A percentile compares a stretch with the other conserved stretches of the same genome.
phyloP scores from a whole-genome alignment of 257 asterid genomes.

The Cynanchum wilfordii region DNA sequence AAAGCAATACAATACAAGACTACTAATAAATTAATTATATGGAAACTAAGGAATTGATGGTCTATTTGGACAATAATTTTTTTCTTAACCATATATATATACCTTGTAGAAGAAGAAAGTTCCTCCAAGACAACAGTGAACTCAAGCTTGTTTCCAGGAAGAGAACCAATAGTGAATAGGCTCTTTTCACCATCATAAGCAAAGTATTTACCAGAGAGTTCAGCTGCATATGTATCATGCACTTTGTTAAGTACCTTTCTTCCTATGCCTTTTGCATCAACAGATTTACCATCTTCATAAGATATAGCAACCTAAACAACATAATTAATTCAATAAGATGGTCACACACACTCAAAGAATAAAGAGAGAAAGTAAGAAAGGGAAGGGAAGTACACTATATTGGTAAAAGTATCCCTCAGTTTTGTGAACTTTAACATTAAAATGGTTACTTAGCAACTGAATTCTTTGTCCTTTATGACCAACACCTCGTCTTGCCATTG shows the following conservation, averaged over 20 bases:
- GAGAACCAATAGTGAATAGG: conserved; percentile 59
- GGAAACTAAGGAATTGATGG: too few relatives aligned
- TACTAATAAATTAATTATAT: too few relatives aligned
- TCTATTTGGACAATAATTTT: too few relatives aligned
- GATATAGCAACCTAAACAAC: conserved; percentile 39
- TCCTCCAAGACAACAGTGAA: conserved; percentile 56
- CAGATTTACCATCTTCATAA: conserved; percentile 55
- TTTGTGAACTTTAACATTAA: conserved; percentile 36
- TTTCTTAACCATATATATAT: too few relatives aligned
- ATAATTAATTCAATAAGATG: background rate
- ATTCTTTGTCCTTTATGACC: conserved; percentile 38
- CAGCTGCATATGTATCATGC: conserved; percentile 35
- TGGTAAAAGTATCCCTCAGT: conserved; percentile 48
- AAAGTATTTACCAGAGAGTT: conserved; percentile 40
- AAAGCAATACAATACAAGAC: background rate
- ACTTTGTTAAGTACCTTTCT: conserved; percentile 47
- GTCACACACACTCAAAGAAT: background rate
- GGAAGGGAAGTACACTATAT: conserved; percentile 44
- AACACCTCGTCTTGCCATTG: conserved; percentile 41
- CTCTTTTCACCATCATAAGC: conserved; percentile 75
- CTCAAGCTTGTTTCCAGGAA: conserved; percentile 55
- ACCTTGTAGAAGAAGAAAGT: conserved; percentile 38
- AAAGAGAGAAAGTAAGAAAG: background rate
- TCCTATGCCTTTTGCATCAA: conserved; percentile 60
- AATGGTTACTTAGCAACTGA: conserved; percentile 49